These are phyloP conservation scores for Meredithiella fracta DNA, from an alignment of 2,329 filamentous ascomycete species.

Conservation along the genomic window DNA sequence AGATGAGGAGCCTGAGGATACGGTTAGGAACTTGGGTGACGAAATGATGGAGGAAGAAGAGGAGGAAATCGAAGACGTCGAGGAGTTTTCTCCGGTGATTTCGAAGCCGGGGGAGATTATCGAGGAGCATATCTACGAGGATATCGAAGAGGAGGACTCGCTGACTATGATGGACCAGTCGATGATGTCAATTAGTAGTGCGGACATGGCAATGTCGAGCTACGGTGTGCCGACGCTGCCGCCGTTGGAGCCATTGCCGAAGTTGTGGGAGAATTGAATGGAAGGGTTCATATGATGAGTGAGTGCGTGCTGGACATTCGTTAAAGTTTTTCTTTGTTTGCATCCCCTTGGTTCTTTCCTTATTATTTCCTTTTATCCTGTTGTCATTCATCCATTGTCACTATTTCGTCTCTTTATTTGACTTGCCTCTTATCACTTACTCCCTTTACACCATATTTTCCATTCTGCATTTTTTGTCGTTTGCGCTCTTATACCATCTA, in stretches of 20 bases:
- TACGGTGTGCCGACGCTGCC: conserved; percentile 8
- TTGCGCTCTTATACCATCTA: neutral
- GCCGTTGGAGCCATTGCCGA: conserved; percentile 8
- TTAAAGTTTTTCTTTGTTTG: no score
- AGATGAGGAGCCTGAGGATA: conserved; percentile 32
- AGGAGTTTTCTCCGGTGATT: conserved; percentile 16
- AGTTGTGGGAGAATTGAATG: conserved; percentile 8
- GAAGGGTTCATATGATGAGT: neutral
- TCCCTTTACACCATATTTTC: neutral
- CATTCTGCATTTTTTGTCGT: neutral
- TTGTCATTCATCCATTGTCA: no score
- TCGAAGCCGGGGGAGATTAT: conserved; percentile 8
- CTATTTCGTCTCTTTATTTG: no score
- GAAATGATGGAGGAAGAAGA: conserved; percentile 26
- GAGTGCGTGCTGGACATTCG: no score
- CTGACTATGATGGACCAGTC: conserved; percentile 10
- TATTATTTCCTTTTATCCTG: no score
- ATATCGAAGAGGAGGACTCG: conserved; percentile 14
- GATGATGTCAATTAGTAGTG: neutral
- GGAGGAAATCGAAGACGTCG: conserved; percentile 31
- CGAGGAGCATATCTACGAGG: conserved; percentile 16
- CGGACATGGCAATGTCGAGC: conserved; percentile 6
- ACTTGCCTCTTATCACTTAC: neutral
- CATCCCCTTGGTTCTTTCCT: no score
- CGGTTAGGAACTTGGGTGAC: conserved; percentile 47